Evolutionary conservation across 441 rosid genomes (phyloP), one percentile per base, ranked within the genome.

Genomic region (Oxalis stricta): DNA sequence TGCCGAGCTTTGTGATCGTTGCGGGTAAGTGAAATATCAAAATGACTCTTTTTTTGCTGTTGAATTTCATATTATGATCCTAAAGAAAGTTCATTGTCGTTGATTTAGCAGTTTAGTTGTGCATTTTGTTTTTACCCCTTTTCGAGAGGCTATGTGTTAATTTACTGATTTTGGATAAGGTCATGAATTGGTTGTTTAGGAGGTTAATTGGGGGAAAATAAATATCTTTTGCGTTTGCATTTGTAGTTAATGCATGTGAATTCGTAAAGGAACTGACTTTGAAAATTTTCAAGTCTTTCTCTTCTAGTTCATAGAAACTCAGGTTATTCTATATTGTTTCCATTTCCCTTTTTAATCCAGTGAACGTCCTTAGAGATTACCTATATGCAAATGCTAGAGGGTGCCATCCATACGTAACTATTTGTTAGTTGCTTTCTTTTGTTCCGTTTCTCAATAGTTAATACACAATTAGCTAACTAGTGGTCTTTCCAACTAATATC

Each of bases 1-100:
- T 31, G 95, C 79, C 5, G 83, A 82, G 57, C 97, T 92, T 29
- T 92, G 99, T 71, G 83, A 79, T 65, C 81, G 86, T 60, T 92
- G 99, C 89, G 91, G 71, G 99, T 92, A 61, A 24, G 28, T 24
- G 28, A 26, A 77, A 75, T 56, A 18, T 15, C 20, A 11, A 30
- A 24, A 6, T 20, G 35, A 41, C 18, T 11, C 20, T 5, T 17
- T 33, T 22, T 29, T 16, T 21, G 46, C 47, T 36, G 15, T 30
- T 34, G 17, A 4, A 10, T 7, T 26, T 21, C 49, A n/a, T 22
- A 3, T 12, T 2, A 33, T 55, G 35, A 23, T 35, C 57, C 13
- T 23, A 50, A 6, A 26, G 10, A 32, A n/a, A n/a, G n/a, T n/a
- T n/a, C n/a, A 18, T 39, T 43, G 15, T 12, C 35, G 28, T 56